Percentiles rank a stretch among this genome's conserved stretches.
These are phyloP conservation scores for Trametes polyzona DNA, from an alignment of 1,284 basidiomycete genomes.

Conservation along the genomic window DNA sequence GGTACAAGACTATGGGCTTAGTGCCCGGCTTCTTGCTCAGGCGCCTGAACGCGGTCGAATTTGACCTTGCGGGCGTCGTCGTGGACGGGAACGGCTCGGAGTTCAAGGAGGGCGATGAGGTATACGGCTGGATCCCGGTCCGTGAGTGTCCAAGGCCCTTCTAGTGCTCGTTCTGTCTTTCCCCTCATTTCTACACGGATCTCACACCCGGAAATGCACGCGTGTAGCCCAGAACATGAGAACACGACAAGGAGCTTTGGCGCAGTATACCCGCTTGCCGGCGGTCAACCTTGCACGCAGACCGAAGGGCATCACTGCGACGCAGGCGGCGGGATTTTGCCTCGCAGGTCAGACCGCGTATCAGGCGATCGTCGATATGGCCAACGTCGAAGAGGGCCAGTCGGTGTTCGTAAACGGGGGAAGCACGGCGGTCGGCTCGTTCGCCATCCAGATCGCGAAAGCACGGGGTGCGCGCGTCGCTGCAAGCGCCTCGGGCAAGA, in stretches of 20 bases:
- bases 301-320: slow-evolving; percentile 20
- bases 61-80: slow-evolving; percentile 66
- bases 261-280: slow-evolving; percentile 25
- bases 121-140: slow-evolving; percentile 56
- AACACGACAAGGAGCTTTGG: slow-evolving; percentile 24
- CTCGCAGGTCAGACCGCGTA: slow-evolving; percentile 27
- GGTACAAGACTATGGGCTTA: slow-evolving; percentile 59
- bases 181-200: background rate
- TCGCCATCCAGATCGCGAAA: slow-evolving; percentile 36
- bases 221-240: slow-evolving; percentile 3
- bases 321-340: slow-evolving; percentile 25
- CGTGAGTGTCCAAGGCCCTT: slow-evolving; percentile 35
- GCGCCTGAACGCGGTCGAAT: slow-evolving; percentile 57
- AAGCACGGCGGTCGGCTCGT: slow-evolving; percentile 27
- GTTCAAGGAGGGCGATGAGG: slow-evolving; percentile 58
- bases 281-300: slow-evolving; percentile 17
- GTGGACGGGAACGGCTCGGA: slow-evolving; percentile 54
- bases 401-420: slow-evolving; percentile 32
- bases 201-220: background rate
- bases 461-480: slow-evolving; percentile 31
- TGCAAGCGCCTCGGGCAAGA: slow-evolving; percentile 33
- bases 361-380: slow-evolving; percentile 22
- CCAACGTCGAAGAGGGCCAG: slow-evolving; percentile 27
- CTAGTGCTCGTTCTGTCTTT: background rate
- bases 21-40: slow-evolving; percentile 52